Evolutionary conservation across 129 eudicot genomes (phyloP), one percentile per base, ranked within the genome.

Genomic region (Logfia minima): DNA sequence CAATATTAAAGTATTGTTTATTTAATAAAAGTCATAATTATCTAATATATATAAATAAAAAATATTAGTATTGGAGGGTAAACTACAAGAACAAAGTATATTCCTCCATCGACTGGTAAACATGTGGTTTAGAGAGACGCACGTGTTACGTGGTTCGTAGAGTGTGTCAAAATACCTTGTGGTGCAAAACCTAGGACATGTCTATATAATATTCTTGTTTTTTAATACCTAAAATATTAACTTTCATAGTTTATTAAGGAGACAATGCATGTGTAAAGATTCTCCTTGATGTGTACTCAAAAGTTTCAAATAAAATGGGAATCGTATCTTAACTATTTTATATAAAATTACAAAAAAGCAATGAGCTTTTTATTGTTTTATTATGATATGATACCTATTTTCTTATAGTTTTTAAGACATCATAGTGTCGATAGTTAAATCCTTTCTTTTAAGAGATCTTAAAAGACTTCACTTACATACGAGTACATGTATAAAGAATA

Each of bases 221-320:
- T 0, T 75, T 43, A 18, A 10, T 75, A 23, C 22, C 28, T 26
- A 45, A 4, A 41, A 41, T 24, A 13, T 41, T 3, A 41, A 10
- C 14, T 41, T 29, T 19, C 7, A 11, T 28, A 59, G 10, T 13
- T n/a, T 29, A 41, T 70, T 69, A 58, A 43, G 51, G 61, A 62
- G 66, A 53, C 66, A 70, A 71, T 66, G 74, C 72, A 77, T 35
- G 75, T 77, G 81, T 48, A 68, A 55, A 67, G 66, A 67, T 67
- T 77, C 75, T 23, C 23, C 22, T 35, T 53, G 41, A 77, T 28
- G 68, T 77, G 68, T 9, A 21, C 23, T 53, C 18, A 28, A 77
- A 77, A 35, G 28, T 53, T 77, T 31, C 74, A 52, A 18, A 53
- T 77, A 23, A 34, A 55, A 68, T 68, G 35, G 41, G 68, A 67